These are phyloP conservation scores for Calonectria hongkongensis DNA, from an alignment of 2,329 filamentous ascomycete genomes.

Conservation along the genomic window DNA sequence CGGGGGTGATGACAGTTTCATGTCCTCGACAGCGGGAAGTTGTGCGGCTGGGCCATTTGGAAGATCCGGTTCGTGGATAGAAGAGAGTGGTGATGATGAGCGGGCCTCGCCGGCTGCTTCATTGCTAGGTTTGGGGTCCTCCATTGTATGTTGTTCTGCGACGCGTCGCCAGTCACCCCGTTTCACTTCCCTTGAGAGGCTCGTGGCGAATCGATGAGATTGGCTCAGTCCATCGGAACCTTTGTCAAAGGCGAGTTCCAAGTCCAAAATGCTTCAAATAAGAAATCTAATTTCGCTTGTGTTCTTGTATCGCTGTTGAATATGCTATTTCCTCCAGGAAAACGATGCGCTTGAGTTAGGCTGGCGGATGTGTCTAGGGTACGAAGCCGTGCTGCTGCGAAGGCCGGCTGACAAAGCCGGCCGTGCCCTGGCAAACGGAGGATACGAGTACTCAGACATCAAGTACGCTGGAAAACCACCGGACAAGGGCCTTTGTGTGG, in stretches of 20 bases:
- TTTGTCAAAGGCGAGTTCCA: neutral
- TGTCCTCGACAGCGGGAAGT: slow-evolving; percentile 33
- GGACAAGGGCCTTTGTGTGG: neutral
- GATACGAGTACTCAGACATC: neutral
- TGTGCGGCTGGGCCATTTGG: slow-evolving; percentile 23
- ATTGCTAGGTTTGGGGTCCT: slow-evolving; percentile 33
- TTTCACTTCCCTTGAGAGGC: neutral
- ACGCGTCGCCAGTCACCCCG: neutral
- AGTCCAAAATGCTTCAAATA: neutral
- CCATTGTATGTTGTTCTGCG: slow-evolving; percentile 7
- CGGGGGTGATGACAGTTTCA: slow-evolving; percentile 40
- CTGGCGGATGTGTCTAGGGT: neutral
- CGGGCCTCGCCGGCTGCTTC: neutral
- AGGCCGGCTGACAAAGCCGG: slow-evolving; percentile 5
- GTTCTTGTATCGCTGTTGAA: neutral
- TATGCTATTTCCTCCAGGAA: slow-evolving; percentile 1
- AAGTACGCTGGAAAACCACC: neutral
- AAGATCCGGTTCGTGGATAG: slow-evolving; percentile 29
- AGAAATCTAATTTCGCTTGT: neutral
- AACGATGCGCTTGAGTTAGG: slow-evolving; percentile 11
- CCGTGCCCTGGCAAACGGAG: neutral
- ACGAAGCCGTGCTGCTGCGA: neutral
- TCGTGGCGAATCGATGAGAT: neutral
- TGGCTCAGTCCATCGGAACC: neutral
- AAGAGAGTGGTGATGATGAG: slow-evolving; percentile 46